A percentile compares a stretch with the other conserved stretches of the same genome.
phyloP scores from a whole-genome alignment of 2,329 filamentous ascomycete genomes.

The Colletotrichum australisinense region DNA sequence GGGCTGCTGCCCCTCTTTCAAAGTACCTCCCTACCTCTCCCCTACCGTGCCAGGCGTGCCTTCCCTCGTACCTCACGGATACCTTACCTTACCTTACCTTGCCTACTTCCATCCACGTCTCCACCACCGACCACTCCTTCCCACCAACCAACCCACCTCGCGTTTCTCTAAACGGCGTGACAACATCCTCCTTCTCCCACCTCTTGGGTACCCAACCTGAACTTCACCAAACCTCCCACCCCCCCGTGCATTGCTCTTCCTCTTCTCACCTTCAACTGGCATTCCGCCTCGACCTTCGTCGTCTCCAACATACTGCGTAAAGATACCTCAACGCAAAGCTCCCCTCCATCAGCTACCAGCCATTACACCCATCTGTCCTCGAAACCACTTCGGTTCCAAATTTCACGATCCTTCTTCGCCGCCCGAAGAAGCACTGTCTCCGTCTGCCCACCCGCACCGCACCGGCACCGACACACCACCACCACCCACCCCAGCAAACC shows the following conservation, averaged over 20 bases:
- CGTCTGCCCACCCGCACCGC: not conserved
- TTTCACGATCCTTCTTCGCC: conserved; percentile 1
- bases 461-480: not conserved
- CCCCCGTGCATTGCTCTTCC: not conserved
- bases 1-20: conserved; percentile 21
- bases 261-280: conserved; percentile 13
- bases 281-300: not conserved
- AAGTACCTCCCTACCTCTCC: conserved; percentile 28
- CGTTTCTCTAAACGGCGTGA: conserved; percentile 28
- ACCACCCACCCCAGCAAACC: not conserved
- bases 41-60: not conserved
- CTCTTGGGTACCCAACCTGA: conserved; percentile 17
- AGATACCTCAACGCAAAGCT: not conserved
- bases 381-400: not conserved
- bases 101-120: conserved; percentile 11
- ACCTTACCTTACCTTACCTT: not conserved
- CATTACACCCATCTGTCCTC: not conserved
- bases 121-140: conserved; percentile 2
- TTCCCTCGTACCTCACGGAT: conserved; percentile 1
- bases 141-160: conserved; percentile 30
- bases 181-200: conserved; percentile 27
- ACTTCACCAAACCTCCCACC: conserved; percentile 23
- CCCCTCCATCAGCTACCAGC: not conserved
- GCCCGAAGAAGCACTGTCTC: not conserved
- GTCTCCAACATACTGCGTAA: not conserved